Evolutionary conservation across 2,329 filamentous ascomycete genomes (phyloP).

Genomic region (Fusarium longipes): DNA sequence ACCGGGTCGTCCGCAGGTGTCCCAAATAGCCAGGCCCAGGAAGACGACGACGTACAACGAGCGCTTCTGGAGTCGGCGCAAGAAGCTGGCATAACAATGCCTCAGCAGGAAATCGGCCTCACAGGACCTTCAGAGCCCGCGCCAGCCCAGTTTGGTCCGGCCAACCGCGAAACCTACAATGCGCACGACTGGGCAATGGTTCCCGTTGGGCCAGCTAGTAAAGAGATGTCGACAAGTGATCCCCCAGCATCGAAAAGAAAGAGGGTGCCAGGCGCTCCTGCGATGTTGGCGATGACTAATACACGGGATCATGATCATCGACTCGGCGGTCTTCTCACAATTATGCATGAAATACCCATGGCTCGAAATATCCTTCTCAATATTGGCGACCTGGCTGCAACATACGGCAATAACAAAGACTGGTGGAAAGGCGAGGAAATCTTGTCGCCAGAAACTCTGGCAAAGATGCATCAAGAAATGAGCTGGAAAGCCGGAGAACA

Average conservation of each 20-base stretch:
- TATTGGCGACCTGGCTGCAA: conserved; percentile 54
- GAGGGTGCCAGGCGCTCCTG: conserved; percentile 57
- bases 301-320: conserved; percentile 53
- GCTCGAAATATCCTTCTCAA: conserved; percentile 66
- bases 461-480: conserved; percentile 48
- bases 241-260: conserved; percentile 57
- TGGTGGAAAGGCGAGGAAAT: conserved; percentile 73
- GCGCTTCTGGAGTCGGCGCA: conserved; percentile 67
- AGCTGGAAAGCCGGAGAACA: conserved; percentile 45
- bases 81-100: conserved; percentile 59
- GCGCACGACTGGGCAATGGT: conserved; percentile 70
- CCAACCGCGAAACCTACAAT: conserved; percentile 67
- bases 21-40: conserved; percentile 54
- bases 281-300: conserved; percentile 60
- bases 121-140: conserved; percentile 53
- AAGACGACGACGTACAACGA: conserved; percentile 67
- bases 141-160: conserved; percentile 69
- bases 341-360: conserved; percentile 69
- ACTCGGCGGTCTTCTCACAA: conserved; percentile 66
- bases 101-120: conserved; percentile 64
- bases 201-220: conserved; percentile 48
- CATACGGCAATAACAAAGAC: conserved; percentile 66
- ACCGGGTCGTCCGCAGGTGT: conserved; percentile 51
- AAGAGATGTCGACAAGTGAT: conserved; percentile 32
- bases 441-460: conserved; percentile 52